A percentile compares a stretch with the other conserved stretches of the same genome.
phyloP scores from a whole-genome alignment of 495 filamentous ascomycete species.

The Penicillium egyptiacum region DNA sequence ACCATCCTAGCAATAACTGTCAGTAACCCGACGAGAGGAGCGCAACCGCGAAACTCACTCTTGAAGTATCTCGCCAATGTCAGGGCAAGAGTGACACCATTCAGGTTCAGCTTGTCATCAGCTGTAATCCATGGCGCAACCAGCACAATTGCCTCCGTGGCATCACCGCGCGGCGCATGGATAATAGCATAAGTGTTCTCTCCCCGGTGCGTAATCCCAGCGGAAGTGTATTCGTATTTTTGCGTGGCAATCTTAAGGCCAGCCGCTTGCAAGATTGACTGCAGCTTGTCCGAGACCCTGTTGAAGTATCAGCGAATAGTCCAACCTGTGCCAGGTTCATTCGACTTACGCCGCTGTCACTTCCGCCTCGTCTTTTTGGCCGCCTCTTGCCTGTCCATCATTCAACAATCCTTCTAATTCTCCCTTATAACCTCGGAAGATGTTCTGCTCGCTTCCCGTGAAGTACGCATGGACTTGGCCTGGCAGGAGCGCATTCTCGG shows the following conservation, averaged over 20 bases:
- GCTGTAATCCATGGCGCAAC: conserved; percentile 87
- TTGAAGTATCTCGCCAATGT: conserved; percentile 94
- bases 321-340: neutral
- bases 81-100: conserved; percentile 80
- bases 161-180: conserved; percentile 93
- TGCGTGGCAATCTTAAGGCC: conserved; percentile 86
- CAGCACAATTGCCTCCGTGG: conserved; percentile 95
- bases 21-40: conserved; percentile 11
- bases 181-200: conserved; percentile 94
- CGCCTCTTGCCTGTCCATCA: conserved; percentile 18
- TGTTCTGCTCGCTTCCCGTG: conserved; percentile 88
- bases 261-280: conserved; percentile 68
- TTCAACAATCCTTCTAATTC: conserved; percentile 62
- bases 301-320: conserved; percentile 11
- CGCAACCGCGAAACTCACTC: conserved; percentile 41
- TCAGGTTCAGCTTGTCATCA: conserved; percentile 75
- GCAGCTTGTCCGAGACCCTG: conserved; percentile 68
- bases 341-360: conserved; percentile 48
- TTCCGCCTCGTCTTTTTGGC: conserved; percentile 24
- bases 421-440: conserved; percentile 88
- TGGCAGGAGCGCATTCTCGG: conserved; percentile 92
- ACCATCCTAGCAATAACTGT: conserved; percentile 67
- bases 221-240: conserved; percentile 73
- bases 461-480: conserved; percentile 99
- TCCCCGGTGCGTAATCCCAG: conserved; percentile 70